phyloP scores from a whole-genome alignment of 306 rosid species.

The Gillenia trifoliata region DNA sequence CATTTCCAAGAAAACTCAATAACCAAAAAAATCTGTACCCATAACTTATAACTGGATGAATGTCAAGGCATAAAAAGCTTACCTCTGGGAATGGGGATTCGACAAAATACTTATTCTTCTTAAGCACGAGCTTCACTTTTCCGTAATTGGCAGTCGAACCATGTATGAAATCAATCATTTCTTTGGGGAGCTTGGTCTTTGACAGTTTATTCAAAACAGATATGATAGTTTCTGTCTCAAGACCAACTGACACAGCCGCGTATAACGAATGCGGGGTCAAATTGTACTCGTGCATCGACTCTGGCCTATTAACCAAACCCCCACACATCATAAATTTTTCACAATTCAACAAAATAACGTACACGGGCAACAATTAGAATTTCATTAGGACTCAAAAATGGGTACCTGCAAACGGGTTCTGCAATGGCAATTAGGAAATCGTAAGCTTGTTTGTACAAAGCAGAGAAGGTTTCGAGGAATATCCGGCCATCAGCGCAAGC shows the following conservation, averaged over 20 bases:
- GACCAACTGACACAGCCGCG: slow-evolving; percentile 93
- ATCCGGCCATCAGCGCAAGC: too few species aligned
- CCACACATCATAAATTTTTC: too few species aligned
- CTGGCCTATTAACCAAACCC: slow-evolving; percentile 61
- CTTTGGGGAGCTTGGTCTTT: slow-evolving; percentile 93
- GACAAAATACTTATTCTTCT: slow-evolving; percentile 79
- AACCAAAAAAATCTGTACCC: slow-evolving; percentile 3
- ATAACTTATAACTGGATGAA: slow-evolving; percentile 4
- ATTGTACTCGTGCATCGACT: slow-evolving; percentile 92
- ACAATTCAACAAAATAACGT: background rate
- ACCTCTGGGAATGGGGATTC: slow-evolving; percentile 96
- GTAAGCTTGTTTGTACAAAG: slow-evolving; percentile 88
- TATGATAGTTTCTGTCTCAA: slow-evolving; percentile 81
- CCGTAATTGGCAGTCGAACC: slow-evolving; percentile 92
- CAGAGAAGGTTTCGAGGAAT: slow-evolving; percentile 93
- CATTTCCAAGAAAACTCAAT: slow-evolving; percentile 13
- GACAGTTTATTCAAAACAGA: slow-evolving; percentile 78
- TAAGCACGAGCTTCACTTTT: slow-evolving; percentile 94
- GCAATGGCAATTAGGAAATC: slow-evolving; percentile 95
- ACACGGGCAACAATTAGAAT: background rate
- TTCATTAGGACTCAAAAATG: background rate
- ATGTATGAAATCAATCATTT: slow-evolving; percentile 77
- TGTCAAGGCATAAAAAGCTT: slow-evolving; percentile 3
- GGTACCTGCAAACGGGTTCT: slow-evolving; percentile 92
- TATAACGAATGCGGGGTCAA: slow-evolving; percentile 90